Evolutionary conservation across 2,329 filamentous ascomycete species (phyloP).

Genomic region (Exophiala aquamarina): DNA sequence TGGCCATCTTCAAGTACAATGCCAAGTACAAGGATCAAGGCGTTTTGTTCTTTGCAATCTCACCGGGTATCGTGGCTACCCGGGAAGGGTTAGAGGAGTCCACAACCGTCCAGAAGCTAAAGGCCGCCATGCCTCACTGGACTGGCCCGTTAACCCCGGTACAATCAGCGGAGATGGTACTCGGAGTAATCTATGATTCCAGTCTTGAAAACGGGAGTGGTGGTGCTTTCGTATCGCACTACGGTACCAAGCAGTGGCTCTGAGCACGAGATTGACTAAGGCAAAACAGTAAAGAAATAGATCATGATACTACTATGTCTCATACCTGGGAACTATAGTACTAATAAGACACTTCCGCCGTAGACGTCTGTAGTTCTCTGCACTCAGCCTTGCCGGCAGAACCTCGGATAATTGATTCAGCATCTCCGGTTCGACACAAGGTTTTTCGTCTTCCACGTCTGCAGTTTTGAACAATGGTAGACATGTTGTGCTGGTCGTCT

Average conservation of each 20-base stretch:
- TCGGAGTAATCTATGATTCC: constrained; percentile 12
- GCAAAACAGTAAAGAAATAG: too few species aligned
- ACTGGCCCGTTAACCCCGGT: constrained; percentile 10
- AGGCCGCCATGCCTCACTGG: constrained; percentile 9
- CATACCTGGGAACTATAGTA: too few species aligned
- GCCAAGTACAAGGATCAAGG: constrained; percentile 51
- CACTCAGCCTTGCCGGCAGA: too few species aligned
- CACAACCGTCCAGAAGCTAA: constrained; percentile 1
- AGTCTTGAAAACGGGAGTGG: constrained; percentile 34
- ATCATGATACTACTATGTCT: too few species aligned
- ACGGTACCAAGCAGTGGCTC: constrained; percentile 55
- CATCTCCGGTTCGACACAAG: too few species aligned
- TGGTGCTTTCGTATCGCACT: constrained; percentile 56
- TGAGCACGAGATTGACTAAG: too few species aligned
- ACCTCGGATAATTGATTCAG: too few species aligned
- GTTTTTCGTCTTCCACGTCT: too few species aligned
- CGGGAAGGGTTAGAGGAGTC: constrained; percentile 2
- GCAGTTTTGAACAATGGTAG: too few species aligned
- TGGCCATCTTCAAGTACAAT: constrained; percentile 54
- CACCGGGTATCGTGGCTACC: constrained; percentile 53
- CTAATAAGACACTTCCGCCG: too few species aligned
- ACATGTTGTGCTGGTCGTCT: too few species aligned
- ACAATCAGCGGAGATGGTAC: constrained; percentile 10
- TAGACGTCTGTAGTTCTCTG: too few species aligned
- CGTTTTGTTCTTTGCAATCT: constrained; percentile 53